Base-by-base conservation (phyloP, 1,284 basidiomycete species). In the Paramarasmius palmivorus region DNA sequence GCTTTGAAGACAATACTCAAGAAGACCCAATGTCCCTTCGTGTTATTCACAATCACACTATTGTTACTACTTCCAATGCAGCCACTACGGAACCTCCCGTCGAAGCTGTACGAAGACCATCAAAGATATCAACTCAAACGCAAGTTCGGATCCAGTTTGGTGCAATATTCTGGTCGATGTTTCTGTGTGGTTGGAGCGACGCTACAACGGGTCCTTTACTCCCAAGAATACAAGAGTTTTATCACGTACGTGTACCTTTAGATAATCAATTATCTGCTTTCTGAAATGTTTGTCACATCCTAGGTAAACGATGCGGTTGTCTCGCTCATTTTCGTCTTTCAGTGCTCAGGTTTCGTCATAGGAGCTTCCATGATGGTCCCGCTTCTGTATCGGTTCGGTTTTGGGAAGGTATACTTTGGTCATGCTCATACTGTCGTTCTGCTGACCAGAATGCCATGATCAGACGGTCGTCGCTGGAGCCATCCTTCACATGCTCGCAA, bases 151-250 rank as follows among this genome's bases (percentile, higher is more conserved):
- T 53, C 19, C 68, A 73, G 38, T 68, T 73, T 49, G 59, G 63
- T 22, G 65, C 68, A 3, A 49, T 73, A 19, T 74, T 68, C 56
- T 69, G 57, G 51, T 53, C 58, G 14, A 60, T 73, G 44, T 70
- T 73, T 54, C 56, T 73, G 8, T 65, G 64, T 41, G 74, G 75
- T 20, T 77, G 74, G 74, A 76, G 74, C 52, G 74, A 76, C 57
- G 74, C 71, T 23, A 65, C 70, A 8, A 66, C 64, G 14, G 73
- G 76, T 1, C 75, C 75, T 19, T 63, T 77, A 17, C 59, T 78
- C 1, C 76, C 75, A 23, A 63, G 63, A 14, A 73, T 78, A 19
- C 76, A 77, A 54, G 47, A 58, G 8, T 59, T 69, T 46, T 77
- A 78, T 58, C 34, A 71, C 47, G 75, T 76, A 56, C 22, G 66